Evolutionary conservation across 192 early-diverging fungal species (phyloP).

Genomic region (Backusella liffmaniae): DNA sequence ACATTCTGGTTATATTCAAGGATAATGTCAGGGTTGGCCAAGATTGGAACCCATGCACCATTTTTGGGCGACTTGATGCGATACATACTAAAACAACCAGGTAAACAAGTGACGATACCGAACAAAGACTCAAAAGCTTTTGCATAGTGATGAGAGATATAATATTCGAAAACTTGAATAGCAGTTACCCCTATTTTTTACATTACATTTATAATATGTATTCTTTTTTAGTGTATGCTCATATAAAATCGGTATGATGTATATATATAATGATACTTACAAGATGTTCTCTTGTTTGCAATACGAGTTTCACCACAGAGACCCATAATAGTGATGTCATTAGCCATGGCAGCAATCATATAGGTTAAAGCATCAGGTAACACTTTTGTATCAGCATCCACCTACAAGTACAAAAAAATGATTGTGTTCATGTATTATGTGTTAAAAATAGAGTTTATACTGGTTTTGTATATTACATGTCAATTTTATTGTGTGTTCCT

Average conservation of each 20-base stretch:
- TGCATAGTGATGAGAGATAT: constrained; percentile 93
- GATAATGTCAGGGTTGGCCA: constrained; percentile 86
- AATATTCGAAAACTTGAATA: constrained; percentile 98
- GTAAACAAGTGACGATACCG: constrained; percentile 97
- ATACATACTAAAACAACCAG: constrained; percentile 98
- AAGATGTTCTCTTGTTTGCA: constrained; percentile 86
- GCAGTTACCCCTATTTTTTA: constrained; percentile 61
- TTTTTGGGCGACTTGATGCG: constrained; percentile 87
- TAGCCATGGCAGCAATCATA: constrained; percentile 91
- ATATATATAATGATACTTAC: constrained; percentile 62
- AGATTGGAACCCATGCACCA: constrained; percentile 73
- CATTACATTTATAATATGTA: neutral
- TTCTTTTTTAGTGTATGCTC: neutral
- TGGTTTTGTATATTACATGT: constrained; percentile 1
- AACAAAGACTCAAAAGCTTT: constrained; percentile 95
- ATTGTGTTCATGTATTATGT: neutral
- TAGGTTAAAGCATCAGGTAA: constrained; percentile 73
- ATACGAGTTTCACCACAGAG: constrained; percentile 97
- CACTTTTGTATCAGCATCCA: constrained; percentile 92
- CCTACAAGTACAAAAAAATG: constrained; percentile 5
- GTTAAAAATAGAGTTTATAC: constrained; percentile 11
- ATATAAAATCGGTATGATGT: neutral
- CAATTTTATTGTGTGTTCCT: neutral
- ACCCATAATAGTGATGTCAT: constrained; percentile 91
- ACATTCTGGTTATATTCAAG: constrained; percentile 77